Base-by-base conservation (phyloP, 2,329 filamentous ascomycete species). In the Periconia sp. region DNA sequence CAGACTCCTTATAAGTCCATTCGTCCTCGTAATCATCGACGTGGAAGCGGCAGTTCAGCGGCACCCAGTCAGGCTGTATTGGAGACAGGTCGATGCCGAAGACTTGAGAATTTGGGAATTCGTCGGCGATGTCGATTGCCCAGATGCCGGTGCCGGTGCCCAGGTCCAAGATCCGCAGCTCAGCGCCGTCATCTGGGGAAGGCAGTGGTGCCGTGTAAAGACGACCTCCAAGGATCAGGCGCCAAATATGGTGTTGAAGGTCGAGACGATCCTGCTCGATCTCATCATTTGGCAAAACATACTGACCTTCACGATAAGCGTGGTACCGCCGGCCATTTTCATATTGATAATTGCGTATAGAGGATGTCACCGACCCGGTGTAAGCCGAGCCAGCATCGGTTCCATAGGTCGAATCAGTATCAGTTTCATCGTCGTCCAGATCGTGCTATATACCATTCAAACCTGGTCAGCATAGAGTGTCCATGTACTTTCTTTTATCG, bases 1-100 rank as follows among this genome's bases (percentile, higher is more conserved):
- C 33, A 41, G 59, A 59, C 9, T 51, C 46, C 19, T 50, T 54
- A 52, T 63, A 63, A 18, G 62, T 56, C 71, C 71, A 74, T 17
- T 70, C 63, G 9, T 66, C 55, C 43, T 73, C 68, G 47, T 66
- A 50, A 49, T 74, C 69, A 54, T 74, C 71, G 47, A 73, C 63
- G 50, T 73, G 65, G 59, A 74, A 73, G 50, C 57, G 60, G 33
- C 64, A 62, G 43, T 73, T 74, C 15, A 65, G 66, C 1, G 71
- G 71, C 14, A 64, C 60, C 33, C 33, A 37, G 33, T 37, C 33
- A 5, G 1, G 72, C 61, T 2, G 62, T 57, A 0, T 72, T 71
- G 49, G 65, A 68, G 23, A 42, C 23, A 33, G 18, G 18, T 33
- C 44, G 19, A 18, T 18, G 6, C 23, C 54, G 41, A 37, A 20